These are phyloP conservation scores for Phytophthora melonis DNA, from an alignment of 352 stramenopile species.

Conservation along the genomic window DNA sequence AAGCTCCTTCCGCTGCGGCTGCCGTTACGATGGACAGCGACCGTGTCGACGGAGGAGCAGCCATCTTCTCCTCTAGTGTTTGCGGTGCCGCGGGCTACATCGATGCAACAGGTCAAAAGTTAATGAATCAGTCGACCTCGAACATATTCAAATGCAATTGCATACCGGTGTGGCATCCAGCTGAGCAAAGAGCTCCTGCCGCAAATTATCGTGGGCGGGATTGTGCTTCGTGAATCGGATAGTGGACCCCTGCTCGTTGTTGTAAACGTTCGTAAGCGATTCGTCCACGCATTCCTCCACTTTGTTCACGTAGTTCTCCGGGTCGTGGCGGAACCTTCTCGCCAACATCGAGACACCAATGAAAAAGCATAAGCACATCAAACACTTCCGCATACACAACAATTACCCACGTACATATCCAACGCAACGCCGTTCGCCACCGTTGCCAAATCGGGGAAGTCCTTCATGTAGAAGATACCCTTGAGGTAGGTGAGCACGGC, in stretches of 20 bases:
- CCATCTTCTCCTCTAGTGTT: slow-evolving; percentile 52
- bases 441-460: slow-evolving; percentile 71
- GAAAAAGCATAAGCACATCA: slow-evolving; percentile 1
- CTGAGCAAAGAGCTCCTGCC: slow-evolving; percentile 83
- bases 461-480: slow-evolving; percentile 98
- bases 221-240: slow-evolving; percentile 89
- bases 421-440: slow-evolving; percentile 90
- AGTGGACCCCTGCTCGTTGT: slow-evolving; percentile 92
- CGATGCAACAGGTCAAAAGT: background rate
- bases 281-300: slow-evolving; percentile 93
- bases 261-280: slow-evolving; percentile 94
- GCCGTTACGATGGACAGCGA: slow-evolving; percentile 55
- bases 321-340: slow-evolving; percentile 80
- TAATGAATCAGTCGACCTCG: background rate
- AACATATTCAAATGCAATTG: background rate
- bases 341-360: background rate
- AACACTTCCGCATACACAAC: background rate
- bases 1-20: slow-evolving; percentile 40
- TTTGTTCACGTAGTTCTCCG: slow-evolving; percentile 89
- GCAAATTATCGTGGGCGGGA: slow-evolving; percentile 81
- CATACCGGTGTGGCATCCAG: slow-evolving; percentile 48
- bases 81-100: slow-evolving; percentile 32
- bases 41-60: slow-evolving; percentile 33
- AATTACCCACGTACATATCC: slow-evolving; percentile 70
- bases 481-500: slow-evolving; percentile 97